phyloP scores from a whole-genome alignment of 352 stramenopile species.

The Saprolegnia diclina region DNA sequence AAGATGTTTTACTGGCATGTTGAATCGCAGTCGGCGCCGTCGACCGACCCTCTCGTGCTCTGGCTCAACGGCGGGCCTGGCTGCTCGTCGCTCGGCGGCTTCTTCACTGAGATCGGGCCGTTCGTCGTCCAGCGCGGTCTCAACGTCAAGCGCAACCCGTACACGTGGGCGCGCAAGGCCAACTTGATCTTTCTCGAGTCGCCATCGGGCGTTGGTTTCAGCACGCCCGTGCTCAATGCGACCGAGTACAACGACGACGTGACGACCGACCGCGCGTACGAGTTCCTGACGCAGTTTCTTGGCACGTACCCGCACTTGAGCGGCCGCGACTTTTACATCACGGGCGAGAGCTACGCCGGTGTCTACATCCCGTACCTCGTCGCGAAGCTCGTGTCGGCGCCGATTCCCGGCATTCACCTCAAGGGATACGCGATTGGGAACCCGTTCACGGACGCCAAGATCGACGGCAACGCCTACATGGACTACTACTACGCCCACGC shows the following conservation, averaged over 20 bases:
- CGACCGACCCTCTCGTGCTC: conserved; percentile 72
- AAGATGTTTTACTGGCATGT: conserved; percentile 69
- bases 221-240: conserved; percentile 38
- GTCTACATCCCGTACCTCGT: conserved; percentile 84
- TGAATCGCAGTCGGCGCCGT: conserved; percentile 42
- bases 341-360: conserved; percentile 82
- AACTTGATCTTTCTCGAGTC: conserved; percentile 89
- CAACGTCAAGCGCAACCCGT: conserved; percentile 58
- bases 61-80: conserved; percentile 91
- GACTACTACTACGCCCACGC: conserved; percentile 64
- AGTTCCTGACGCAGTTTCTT: conserved; percentile 73
- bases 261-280: conserved; percentile 44
- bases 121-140: conserved; percentile 50
- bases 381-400: conserved; percentile 48
- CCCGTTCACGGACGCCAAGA: conserved; percentile 54
- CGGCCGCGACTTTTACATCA: conserved; percentile 72
- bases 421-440: conserved; percentile 64
- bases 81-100: conserved; percentile 71
- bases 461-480: conserved; percentile 30
- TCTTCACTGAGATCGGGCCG: conserved; percentile 77
- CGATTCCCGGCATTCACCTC: conserved; percentile 45
- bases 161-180: conserved; percentile 81
- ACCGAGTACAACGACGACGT: conserved; percentile 55
- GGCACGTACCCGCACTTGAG: conserved; percentile 56
- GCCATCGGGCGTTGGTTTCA: conserved; percentile 83